Conservation (phyloP, 495 filamentous ascomycete genomes). For the Penicillium taxi region DNA sequence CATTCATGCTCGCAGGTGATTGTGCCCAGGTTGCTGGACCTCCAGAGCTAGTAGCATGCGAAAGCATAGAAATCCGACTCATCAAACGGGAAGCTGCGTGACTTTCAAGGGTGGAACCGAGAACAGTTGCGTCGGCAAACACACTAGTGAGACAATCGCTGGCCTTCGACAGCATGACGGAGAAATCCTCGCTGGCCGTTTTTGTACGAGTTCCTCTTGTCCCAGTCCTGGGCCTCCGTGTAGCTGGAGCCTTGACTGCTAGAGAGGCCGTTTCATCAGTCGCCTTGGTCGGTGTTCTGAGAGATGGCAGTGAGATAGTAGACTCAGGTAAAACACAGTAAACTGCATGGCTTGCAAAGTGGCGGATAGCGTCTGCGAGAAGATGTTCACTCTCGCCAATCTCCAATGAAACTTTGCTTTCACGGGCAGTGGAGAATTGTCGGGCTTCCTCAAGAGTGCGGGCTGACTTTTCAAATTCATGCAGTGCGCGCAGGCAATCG, state of each 20-base stretch:
- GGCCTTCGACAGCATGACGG: constrained; percentile 35
- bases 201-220: constrained; percentile 23
- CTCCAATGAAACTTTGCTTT: constrained; percentile 34
- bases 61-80: constrained; percentile 42
- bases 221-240: constrained; percentile 22
- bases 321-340: constrained; percentile 89
- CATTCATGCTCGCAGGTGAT: constrained; percentile 39
- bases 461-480: constrained; percentile 35
- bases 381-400: constrained; percentile 43
- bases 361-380: constrained; percentile 50
- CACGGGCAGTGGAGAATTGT: constrained; percentile 27
- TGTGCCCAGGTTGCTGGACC: constrained; percentile 23
- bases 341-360: constrained; percentile 70
- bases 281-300: constrained; percentile 29
- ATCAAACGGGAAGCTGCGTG: constrained; percentile 38
- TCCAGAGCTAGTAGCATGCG: constrained; percentile 32
- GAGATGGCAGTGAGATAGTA: constrained; percentile 72
- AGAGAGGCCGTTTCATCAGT: constrained; percentile 12
- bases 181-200: constrained; percentile 31
- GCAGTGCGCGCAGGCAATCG: constrained; percentile 31
- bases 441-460: constrained; percentile 25
- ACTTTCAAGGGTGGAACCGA: constrained; percentile 41
- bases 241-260: constrained; percentile 16
- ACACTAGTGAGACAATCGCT: constrained; percentile 31
- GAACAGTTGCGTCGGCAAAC: constrained; percentile 30